These are phyloP conservation scores for Cyclospora cayetanensis DNA, from an alignment of 169 alveolate species.

Conservation along the genomic window DNA sequence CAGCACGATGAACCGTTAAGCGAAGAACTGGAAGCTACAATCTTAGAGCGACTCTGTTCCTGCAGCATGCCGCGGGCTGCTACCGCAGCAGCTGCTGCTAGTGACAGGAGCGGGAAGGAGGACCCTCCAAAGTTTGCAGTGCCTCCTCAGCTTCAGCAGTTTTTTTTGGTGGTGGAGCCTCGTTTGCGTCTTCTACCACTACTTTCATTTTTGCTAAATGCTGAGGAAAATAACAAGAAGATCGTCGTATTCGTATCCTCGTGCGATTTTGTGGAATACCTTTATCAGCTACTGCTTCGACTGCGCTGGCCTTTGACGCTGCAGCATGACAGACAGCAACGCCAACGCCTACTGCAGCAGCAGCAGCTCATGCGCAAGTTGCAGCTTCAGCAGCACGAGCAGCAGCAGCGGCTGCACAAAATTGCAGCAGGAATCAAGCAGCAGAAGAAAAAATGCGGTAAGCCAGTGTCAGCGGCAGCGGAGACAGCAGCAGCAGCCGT, in stretches of 20 bases:
- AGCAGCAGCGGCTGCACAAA: not conserved
- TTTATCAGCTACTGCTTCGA: constrained; percentile 7
- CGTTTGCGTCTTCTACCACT: constrained; percentile 45
- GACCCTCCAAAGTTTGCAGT: not conserved
- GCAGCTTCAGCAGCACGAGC: not conserved
- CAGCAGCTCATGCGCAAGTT: not conserved
- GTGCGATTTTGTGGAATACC: constrained; percentile 59
- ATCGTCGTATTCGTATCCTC: constrained; percentile 47
- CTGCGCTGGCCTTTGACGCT: constrained; percentile 40
- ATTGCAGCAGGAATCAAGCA: not conserved
- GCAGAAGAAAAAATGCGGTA: not conserved
- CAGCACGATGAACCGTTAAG: not conserved
- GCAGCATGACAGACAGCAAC: not conserved
- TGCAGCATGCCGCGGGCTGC: constrained; percentile 30
- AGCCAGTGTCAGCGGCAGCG: too few species aligned
- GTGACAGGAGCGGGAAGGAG: not conserved
- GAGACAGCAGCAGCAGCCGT: not conserved
- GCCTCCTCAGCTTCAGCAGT: constrained; percentile 53
- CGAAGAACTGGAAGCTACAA: not conserved
- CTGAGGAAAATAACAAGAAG: constrained; percentile 16
- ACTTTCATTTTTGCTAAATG: constrained; percentile 32
- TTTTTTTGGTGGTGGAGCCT: not conserved
- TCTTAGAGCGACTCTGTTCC: not conserved
- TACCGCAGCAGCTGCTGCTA: not conserved
- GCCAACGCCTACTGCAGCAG: not conserved